A percentile compares a stretch with the other conserved stretches of the same genome.
Evolutionary conservation across 2,329 filamentous ascomycete species (phyloP).

Genomic region (Cladophialophora immunda): DNA sequence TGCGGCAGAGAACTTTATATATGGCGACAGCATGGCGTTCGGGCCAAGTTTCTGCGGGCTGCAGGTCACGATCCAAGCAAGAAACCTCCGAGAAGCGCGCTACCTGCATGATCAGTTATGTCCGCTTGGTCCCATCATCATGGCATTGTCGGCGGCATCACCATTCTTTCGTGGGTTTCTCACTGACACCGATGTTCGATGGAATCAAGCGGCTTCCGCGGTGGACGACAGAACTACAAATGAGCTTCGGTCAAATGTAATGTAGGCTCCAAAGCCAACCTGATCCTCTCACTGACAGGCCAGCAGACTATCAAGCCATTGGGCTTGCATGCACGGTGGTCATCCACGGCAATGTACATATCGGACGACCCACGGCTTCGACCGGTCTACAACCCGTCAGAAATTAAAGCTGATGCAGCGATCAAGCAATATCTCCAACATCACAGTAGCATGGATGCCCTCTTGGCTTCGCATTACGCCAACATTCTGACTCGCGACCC

Average conservation of each 20-base stretch:
- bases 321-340: slow-evolving; percentile 91
- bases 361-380: slow-evolving; percentile 85
- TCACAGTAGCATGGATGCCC: slow-evolving; percentile 87
- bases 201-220: slow-evolving; percentile 92
- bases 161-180: slow-evolving; percentile 97
- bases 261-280: slow-evolving; percentile 81
- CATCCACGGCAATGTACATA: slow-evolving; percentile 76
- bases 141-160: slow-evolving; percentile 91
- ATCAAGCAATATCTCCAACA: slow-evolving; percentile 84
- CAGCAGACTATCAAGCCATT: slow-evolving; percentile 82
- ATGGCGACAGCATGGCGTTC: slow-evolving; percentile 99
- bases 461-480: slow-evolving; percentile 92
- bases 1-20: slow-evolving; percentile 87
- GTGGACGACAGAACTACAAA: slow-evolving; percentile 92
- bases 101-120: slow-evolving; percentile 95
- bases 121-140: slow-evolving; percentile 86
- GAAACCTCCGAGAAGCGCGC: slow-evolving; percentile 92
- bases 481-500: slow-evolving; percentile 98
- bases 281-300: slow-evolving; percentile 80
- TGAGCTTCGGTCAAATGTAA: slow-evolving; percentile 77
- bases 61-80: slow-evolving; percentile 97
- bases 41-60: slow-evolving; percentile 98
- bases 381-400: slow-evolving; percentile 68
- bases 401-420: slow-evolving; percentile 52
- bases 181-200: slow-evolving; percentile 91